Evolutionary conservation across 2,329 filamentous ascomycete genomes (phyloP).

Genomic region (Colletotrichum plurivorum): DNA sequence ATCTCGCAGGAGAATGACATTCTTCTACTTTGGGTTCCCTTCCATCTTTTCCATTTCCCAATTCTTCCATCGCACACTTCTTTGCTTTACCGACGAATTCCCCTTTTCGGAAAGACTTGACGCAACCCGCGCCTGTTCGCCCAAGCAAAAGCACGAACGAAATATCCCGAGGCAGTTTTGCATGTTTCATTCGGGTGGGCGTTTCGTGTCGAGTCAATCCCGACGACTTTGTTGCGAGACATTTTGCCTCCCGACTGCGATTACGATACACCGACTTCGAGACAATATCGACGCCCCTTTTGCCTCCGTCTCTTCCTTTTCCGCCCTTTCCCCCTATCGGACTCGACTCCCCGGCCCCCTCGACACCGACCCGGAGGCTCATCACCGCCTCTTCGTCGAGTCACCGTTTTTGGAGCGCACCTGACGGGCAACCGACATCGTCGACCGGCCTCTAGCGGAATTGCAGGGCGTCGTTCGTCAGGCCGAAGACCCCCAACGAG

Average conservation of each 20-base stretch:
- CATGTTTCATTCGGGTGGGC: constrained; percentile 31
- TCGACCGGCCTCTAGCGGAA: constrained; percentile 31
- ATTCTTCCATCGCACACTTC: not conserved
- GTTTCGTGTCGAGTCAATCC: constrained; percentile 24
- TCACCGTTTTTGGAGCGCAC: not conserved
- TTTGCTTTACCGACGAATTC: not conserved
- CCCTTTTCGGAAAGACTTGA: not conserved
- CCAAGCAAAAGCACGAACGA: no score
- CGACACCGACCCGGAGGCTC: not conserved
- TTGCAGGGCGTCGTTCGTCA: constrained; percentile 15
- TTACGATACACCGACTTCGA: not conserved
- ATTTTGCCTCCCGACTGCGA: not conserved
- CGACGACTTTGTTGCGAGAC: not conserved
- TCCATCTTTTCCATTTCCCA: not conserved
- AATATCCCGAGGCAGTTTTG: not conserved
- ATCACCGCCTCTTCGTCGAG: constrained; percentile 25
- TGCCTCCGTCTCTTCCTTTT: not conserved
- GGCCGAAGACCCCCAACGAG: not conserved
- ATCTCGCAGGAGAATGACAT: no score
- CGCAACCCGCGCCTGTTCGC: not conserved
- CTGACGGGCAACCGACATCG: constrained; percentile 22
- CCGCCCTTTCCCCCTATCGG: not conserved
- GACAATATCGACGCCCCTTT: not conserved
- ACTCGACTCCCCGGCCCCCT: not conserved
- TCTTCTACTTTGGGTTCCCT: not conserved